Base-by-base conservation (phyloP, 2,329 filamentous ascomycete genomes). In the Tolypocladium ophioglossoides region DNA sequence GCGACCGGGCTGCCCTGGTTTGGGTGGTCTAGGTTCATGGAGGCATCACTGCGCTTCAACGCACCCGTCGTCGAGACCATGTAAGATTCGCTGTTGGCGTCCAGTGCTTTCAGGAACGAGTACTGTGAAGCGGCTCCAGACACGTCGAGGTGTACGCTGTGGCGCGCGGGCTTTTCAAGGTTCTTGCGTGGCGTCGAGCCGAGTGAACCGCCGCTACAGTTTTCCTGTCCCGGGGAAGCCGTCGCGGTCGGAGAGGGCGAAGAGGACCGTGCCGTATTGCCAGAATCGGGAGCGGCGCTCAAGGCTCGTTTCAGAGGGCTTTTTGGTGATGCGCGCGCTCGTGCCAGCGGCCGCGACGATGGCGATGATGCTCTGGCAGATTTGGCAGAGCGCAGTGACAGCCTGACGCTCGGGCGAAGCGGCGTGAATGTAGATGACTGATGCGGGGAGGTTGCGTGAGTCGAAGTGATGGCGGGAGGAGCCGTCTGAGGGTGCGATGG, bases 21-120 rank as follows among this genome's bases (percentile, higher is more conserved):
- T 32, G 84, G 78, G 59, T 89, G 86, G 63, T 95, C 91, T 50
- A 95, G 74, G 64, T 89, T 90, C 87, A 95, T 92, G 52, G 86
- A 86, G 46, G 88, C 86, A 73, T 97, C 92, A 65, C 87, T 92
- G 62, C 94, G 85, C 78, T 97, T 96, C 62, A 97, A 74, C 6
- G 92, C 91, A 66, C 92, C 96, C 7, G 86, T 84, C 37, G 62
- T 66, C 38, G 66, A 60, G 50, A 63, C 59, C 66, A 68, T 67
- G 53, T 62, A 63, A 53, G 57, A 57, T 34, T 71, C 66, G 51
- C 53, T 61, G 50, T 70, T 73, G 20, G 68, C 67, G 52, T 83
- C 79, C 18, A 76, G 65, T n/a, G 80, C 67, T 58, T 78, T 78
- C 46, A 79, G 69, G 35, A 79, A 69, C 16, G 73, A 70, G 56